Percentiles rank a stretch among this genome's conserved stretches.
Evolutionary conservation across 2,329 filamentous ascomycete genomes (phyloP).

Genomic region (Laburnicola sp.): DNA sequence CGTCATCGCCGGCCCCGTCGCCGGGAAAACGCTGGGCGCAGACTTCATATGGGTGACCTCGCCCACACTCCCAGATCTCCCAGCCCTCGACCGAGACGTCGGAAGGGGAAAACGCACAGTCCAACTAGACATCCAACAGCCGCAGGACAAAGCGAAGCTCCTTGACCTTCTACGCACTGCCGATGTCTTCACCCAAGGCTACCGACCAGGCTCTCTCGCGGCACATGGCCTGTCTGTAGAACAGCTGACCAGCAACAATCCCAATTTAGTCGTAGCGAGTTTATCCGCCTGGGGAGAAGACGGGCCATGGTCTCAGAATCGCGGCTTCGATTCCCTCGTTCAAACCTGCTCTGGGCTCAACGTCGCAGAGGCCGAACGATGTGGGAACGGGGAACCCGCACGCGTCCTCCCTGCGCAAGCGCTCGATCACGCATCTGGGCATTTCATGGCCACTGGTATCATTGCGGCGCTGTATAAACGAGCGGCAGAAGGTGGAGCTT

Average conservation of each 20-base stretch:
- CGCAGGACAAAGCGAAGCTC: conserved; percentile 47
- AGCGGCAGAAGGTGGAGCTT: conserved; percentile 52
- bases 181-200: conserved; percentile 60
- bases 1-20: conserved; percentile 51
- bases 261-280: conserved; percentile 55
- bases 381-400: conserved; percentile 45
- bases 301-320: conserved; percentile 52
- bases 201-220: conserved; percentile 53
- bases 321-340: conserved; percentile 61
- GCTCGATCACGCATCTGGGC: conserved; percentile 60
- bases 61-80: conserved; percentile 48
- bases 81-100: conserved; percentile 46
- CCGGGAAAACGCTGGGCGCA: conserved; percentile 50
- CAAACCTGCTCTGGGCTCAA: conserved; percentile 62
- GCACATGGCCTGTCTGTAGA: conserved; percentile 48
- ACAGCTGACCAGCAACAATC: conserved; percentile 46
- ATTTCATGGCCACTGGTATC: conserved; percentile 59
- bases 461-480: conserved; percentile 56
- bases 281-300: conserved; percentile 57
- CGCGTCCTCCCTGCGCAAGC: conserved; percentile 58
- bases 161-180: conserved; percentile 51
- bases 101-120: conserved; percentile 55
- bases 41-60: conserved; percentile 54
- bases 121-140: conserved; percentile 52
- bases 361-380: conserved; percentile 57